phyloP scores from a whole-genome alignment of 257 asterid genomes.

The Oldenlandia corymbosa region DNA sequence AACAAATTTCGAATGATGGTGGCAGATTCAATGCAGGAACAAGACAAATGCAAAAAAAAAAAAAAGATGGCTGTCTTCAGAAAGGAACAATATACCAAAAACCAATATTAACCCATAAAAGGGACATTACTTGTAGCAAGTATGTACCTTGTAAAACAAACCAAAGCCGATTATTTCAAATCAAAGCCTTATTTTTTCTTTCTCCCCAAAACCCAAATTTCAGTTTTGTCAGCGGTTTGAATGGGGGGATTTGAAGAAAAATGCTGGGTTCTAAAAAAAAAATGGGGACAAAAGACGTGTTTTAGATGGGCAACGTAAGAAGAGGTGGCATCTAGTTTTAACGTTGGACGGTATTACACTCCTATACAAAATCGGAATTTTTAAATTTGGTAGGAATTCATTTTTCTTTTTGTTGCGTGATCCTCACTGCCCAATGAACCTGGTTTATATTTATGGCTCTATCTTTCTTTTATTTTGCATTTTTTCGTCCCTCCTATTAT shows the following conservation, averaged over 20 bases:
- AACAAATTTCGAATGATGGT: conserved; percentile 20
- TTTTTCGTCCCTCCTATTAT: too few species aligned
- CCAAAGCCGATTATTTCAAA: conserved; percentile 12
- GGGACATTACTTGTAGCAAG: background rate
- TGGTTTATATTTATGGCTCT: too few species aligned
- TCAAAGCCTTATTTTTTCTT: too few species aligned
- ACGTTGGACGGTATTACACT: conserved; percentile 8
- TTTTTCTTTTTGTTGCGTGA: background rate
- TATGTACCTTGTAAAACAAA: conserved; percentile 14
- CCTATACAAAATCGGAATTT: background rate
- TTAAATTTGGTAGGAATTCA: background rate
- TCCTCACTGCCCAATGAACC: too few species aligned
- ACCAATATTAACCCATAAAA: background rate
- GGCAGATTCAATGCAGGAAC: conserved; percentile 15
- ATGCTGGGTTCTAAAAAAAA: background rate
- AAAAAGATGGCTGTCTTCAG: background rate
- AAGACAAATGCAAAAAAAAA: background rate
- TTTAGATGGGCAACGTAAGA: conserved; percentile 4
- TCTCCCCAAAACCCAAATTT: background rate
- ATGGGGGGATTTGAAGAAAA: conserved; percentile 6
- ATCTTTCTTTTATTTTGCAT: too few species aligned
- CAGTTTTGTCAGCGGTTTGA: too few species aligned
- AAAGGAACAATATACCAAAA: background rate
- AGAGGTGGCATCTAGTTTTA: conserved; percentile 11
- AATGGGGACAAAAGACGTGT: background rate